Evolutionary conservation across 305 asterid species (phyloP).

Genomic region (Fraxinus dipetala): DNA sequence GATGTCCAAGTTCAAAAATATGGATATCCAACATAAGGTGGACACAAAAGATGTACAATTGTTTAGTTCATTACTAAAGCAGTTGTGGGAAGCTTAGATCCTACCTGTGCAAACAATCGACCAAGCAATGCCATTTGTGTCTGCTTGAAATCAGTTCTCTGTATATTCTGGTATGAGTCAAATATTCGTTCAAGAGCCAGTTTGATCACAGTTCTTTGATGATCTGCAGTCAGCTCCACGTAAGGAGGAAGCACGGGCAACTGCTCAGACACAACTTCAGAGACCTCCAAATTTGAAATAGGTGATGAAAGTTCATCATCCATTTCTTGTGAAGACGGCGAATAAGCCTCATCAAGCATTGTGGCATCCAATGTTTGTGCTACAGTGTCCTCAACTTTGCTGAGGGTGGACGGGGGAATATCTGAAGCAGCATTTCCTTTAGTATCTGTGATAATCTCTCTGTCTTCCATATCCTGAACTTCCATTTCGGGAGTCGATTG

Average conservation of each 20-base stretch:
- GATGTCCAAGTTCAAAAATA: constrained; percentile 17
- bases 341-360: constrained; percentile 62
- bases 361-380: constrained; percentile 36
- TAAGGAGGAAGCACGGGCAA: constrained; percentile 62
- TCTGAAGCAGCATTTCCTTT: constrained; percentile 39
- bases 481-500: constrained; percentile 41
- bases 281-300: constrained; percentile 39
- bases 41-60: neutral
- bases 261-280: constrained; percentile 51
- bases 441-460: constrained; percentile 33
- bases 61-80: constrained; percentile 18
- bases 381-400: constrained; percentile 47
- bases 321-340: constrained; percentile 71
- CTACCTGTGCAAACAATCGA: constrained; percentile 91
- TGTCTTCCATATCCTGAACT: constrained; percentile 40
- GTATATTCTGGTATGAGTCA: constrained; percentile 56
- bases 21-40: constrained; percentile 24
- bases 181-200: constrained; percentile 73
- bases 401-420: constrained; percentile 36
- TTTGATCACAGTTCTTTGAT: constrained; percentile 50
- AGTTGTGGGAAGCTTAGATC: constrained; percentile 29
- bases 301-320: constrained; percentile 58
- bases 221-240: constrained; percentile 56
- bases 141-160: constrained; percentile 56
- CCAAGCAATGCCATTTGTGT: constrained; percentile 82